Conservation (phyloP, 768 basidiomycete genomes). For the Cytidiella melzeri region DNA sequence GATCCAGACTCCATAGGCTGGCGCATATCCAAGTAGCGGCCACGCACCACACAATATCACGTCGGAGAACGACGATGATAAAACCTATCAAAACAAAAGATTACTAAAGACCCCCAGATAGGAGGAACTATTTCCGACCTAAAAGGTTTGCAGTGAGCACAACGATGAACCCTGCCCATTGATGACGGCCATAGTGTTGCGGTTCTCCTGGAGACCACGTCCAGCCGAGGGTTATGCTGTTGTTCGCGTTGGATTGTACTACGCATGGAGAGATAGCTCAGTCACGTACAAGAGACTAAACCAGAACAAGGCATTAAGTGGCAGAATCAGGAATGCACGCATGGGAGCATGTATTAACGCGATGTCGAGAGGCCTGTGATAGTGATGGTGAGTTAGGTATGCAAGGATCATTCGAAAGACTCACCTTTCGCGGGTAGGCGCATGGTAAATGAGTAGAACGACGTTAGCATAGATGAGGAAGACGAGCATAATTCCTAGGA, state of each 20-base stretch:
- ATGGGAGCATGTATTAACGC: conserved; percentile 86
- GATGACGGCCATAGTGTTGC: conserved; percentile 49
- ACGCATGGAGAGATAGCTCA: not conserved
- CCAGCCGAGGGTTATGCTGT: conserved; percentile 65
- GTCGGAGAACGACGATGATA: conserved; percentile 45
- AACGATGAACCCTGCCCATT: conserved; percentile 71
- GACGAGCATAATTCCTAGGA: conserved; percentile 65
- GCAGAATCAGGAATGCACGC: conserved; percentile 54
- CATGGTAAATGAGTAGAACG: conserved; percentile 67
- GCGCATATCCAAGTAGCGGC: conserved; percentile 71
- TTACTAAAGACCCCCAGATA: not conserved
- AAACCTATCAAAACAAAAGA: conserved; percentile 31
- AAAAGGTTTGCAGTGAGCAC: conserved; percentile 55
- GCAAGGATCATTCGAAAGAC: not conserved
- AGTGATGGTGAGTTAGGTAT: not conserved
- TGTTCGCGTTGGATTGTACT: not conserved
- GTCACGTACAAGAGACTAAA: conserved; percentile 54
- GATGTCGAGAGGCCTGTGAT: conserved; percentile 58
- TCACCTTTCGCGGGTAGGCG: conserved; percentile 38
- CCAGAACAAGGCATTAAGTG: conserved; percentile 52
- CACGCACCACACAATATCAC: conserved; percentile 71
- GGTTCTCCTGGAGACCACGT: conserved; percentile 48
- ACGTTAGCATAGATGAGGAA: conserved; percentile 76
- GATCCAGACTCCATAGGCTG: conserved; percentile 52
- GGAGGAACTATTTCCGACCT: conserved; percentile 9